Base-by-base conservation (phyloP, 331 rosid species). In the Rosa hybrid region DNA sequence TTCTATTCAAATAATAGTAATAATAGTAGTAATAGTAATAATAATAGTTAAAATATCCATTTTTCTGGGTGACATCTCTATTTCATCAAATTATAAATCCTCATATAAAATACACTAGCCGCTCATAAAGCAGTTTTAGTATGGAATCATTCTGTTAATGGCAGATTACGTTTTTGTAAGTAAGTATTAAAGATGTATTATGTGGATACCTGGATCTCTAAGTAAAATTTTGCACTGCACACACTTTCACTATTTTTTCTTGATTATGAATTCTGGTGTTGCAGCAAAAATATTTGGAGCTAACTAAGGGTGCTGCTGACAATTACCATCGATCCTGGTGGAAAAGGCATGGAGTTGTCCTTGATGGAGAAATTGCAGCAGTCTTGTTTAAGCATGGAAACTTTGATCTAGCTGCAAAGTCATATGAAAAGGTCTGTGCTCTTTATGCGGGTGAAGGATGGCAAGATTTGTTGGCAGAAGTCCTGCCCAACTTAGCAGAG, bases 271-370 rank as follows among this genome's bases (percentile, higher is more conserved):
- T 46, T 81, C 53, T 79, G 76, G 64, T 71, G 78, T 74, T 83
- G 82, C 97, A 96, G 99, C 78, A 92, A 93, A 93, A 92, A 82
- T 96, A 93, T 87, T 80, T 96, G 81, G 97, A 87, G 86, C 86
- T 96, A 68, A 96, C 98, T 76, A 96, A 91, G 87, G 98, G 99
- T 72, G 99, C 99, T 68, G 96, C 98, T 18, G 91, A 96, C 82
- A 93, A 90, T 87, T 96, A 96, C 81, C 97, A 89, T 86, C 89
- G 72, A 65, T 96, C 99, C 81, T 93, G 98, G 98, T 96, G 98
- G 99, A 96, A 92, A 85, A 93, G 99, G 81, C 99, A 93, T 81
- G 99, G 99, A 82, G 99, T 95, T 80, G 99, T 93, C 84, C 97
- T 96, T 77, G 99, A 96, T 87, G 99, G 99, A 68, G 99, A 96